Base-by-base conservation (phyloP, 1,284 basidiomycete species). In the Pisolithus thermaeus region DNA sequence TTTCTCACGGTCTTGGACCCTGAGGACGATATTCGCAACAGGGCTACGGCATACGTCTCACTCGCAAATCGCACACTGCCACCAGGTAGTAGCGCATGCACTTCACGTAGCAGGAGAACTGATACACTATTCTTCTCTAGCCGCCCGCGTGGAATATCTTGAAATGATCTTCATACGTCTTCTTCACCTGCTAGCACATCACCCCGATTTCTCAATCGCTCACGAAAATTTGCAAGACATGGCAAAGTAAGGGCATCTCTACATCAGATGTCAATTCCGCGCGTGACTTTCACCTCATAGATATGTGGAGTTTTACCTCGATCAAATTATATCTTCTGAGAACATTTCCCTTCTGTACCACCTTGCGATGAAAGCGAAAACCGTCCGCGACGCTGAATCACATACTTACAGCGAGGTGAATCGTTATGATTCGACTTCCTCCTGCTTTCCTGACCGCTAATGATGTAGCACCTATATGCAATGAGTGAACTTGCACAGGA, bases 1-100 rank as follows among this genome's bases (percentile, higher is more conserved):
- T 95, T 97, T 71, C 70, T 99, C 35, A 86, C 88, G 0, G 89
- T 93, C 0, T 87, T 92, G 57, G 97, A 99, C 69, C 96, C 96
- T 0, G 95, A 97, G 59, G 69, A 71, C 25, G 92, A 96, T 54
- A 78, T 95, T 35, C 83, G 78, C 58, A 70, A 66, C 36, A 76
- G 76, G 66, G 87, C 85, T 9, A 70, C 76, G 37, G 73, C 75
- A 12, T 89, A 85, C 64, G 72, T 90, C 38, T 56, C 61, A 14
- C 70, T 68, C 52, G 71, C 76, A 12, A 69, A 79, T 52, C 73
- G 67, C 49, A 74, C 73, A 47, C 64, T 82, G 58, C 63, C 75
- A 18, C 69, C 77, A 59, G 68, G 81, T 84, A 12, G 20, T 3
- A 16, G 25, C 18, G 30, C 18, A 27, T 52, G 22, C 56, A 2